Evolutionary conservation across 2,329 filamentous ascomycete species (phyloP), one percentile per base, ranked within the genome.

Genomic region (Ophiostoma ips): DNA sequence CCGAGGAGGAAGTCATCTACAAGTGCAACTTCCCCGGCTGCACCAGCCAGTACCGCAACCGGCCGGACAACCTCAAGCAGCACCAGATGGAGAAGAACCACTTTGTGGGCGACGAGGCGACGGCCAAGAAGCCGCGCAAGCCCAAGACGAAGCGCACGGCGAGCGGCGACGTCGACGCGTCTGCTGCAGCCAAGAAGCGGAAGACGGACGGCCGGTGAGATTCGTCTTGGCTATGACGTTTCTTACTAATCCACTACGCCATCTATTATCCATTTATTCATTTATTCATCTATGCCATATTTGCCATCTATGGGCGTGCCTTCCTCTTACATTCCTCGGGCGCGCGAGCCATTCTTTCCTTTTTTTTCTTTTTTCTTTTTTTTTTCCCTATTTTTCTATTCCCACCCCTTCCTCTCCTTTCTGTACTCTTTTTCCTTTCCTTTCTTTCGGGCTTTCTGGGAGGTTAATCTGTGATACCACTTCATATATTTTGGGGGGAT

Each of bases 61-160:
- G 75, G 12, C 68, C 67, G 24, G 75, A 77, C 56, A 78, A 77
- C 50, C 60, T 78, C 54, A 65, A 71, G 52, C 72, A 77, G 58
- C 75, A 78, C 57, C 71, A 75, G 59, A 68, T 74, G 33, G 72
- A 76, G 52, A 77, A 77, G 63, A 66, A 66, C 0, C 75, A 77
- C 55, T 76, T 73, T 53, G 65, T 73, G n/a, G 66, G 69, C 16
- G 65, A 63, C 3, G 66, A 71, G 21, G 62, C 64, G n/a, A 35
- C 24, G 37, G 38, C 46, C 13, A 51, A 50, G 51, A 57, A 55
- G 37, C n/a, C 37, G 10, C 52, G 51, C 24, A 54, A 49, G 19
- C 52, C 52, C 2, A 47, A 49, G 12, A 50, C 34, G 18, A 31
- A 36, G 19, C 21, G 41, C 33, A 15, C 18, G 15, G 18, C 30